These are phyloP conservation scores for Tagetes patula DNA, from an alignment of 129 eudicot species.

Conservation along the genomic window DNA sequence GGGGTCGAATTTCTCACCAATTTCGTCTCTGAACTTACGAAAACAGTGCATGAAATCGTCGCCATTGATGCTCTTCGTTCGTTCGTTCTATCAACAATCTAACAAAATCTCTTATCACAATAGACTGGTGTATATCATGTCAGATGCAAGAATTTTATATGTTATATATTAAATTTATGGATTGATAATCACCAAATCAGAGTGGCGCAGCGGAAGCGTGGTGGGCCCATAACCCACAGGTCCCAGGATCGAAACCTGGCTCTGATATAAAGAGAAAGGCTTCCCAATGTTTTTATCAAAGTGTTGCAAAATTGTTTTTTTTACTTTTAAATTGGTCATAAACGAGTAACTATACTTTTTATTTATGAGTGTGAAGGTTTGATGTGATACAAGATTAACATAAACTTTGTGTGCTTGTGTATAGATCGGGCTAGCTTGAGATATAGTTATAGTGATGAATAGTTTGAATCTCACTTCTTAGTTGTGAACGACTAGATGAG, in stretches of 20 bases:
- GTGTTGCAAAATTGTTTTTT: background rate
- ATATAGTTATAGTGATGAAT: too few species aligned
- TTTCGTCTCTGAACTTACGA: constrained; percentile 21
- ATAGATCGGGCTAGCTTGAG: background rate
- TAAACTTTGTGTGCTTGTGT: background rate
- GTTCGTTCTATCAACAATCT: constrained; percentile 15
- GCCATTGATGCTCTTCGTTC: constrained; percentile 43
- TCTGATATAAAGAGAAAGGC: constrained; percentile 57
- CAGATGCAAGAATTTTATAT: too few species aligned
- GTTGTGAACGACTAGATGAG: too few species aligned
- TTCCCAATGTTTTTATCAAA: background rate
- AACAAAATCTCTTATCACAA: constrained; percentile 22
- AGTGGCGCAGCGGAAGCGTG: constrained; percentile 99
- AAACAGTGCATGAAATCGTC: constrained; percentile 40
- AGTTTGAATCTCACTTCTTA: too few species aligned
- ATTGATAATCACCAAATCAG: constrained; percentile 45
- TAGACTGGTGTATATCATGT: background rate
- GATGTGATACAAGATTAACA: background rate
- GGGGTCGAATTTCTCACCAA: constrained; percentile 19
- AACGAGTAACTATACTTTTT: background rate
- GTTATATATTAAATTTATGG: too few species aligned
- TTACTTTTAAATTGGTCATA: background rate
- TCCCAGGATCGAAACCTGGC: constrained; percentile 99
- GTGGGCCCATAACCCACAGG: constrained; percentile 99
- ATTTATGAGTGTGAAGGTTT: too few species aligned